Conservation (phyloP, 2,329 filamentous ascomycete species). For the Penicillium sp. region DNA sequence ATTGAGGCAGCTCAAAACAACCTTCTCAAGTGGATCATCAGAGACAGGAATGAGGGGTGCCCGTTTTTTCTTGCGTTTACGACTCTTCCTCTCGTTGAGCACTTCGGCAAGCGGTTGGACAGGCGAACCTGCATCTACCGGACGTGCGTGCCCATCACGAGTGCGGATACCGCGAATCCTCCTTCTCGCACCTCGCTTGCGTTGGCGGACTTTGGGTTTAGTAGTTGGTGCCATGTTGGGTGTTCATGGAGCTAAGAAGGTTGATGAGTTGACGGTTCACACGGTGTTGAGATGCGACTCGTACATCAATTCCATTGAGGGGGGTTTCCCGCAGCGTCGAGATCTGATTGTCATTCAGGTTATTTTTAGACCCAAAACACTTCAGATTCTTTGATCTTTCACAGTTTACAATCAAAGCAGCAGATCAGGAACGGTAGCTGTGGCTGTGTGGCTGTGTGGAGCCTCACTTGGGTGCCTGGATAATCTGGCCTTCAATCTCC, state of each 20-base stretch:
- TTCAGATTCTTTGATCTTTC: background rate
- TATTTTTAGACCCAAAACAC: background rate
- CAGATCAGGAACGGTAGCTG: constrained; percentile 2
- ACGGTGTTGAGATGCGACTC: background rate
- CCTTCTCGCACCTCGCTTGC: constrained; percentile 6
- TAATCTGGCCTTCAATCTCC: background rate
- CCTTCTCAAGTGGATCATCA: constrained; percentile 29
- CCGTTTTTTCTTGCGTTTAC: constrained; percentile 5
- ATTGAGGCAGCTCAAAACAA: constrained; percentile 10
- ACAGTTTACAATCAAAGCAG: background rate
- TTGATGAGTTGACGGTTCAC: background rate
- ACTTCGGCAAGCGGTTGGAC: constrained; percentile 1
- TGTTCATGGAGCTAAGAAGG: background rate
- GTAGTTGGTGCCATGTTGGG: constrained; percentile 16
- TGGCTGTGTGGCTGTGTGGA: background rate
- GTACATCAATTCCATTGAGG: background rate
- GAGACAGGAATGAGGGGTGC: constrained; percentile 20
- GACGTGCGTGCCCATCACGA: background rate
- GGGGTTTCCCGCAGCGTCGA: background rate
- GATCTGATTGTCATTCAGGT: background rate
- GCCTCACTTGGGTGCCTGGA: background rate
- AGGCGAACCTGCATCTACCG: background rate
- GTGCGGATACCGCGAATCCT: constrained; percentile 10
- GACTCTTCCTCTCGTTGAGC: constrained; percentile 3
- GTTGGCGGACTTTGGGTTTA: constrained; percentile 5